Evolutionary conservation across 1,284 basidiomycete species (phyloP).

Genomic region (Pyrrhoderma lamaoense): DNA sequence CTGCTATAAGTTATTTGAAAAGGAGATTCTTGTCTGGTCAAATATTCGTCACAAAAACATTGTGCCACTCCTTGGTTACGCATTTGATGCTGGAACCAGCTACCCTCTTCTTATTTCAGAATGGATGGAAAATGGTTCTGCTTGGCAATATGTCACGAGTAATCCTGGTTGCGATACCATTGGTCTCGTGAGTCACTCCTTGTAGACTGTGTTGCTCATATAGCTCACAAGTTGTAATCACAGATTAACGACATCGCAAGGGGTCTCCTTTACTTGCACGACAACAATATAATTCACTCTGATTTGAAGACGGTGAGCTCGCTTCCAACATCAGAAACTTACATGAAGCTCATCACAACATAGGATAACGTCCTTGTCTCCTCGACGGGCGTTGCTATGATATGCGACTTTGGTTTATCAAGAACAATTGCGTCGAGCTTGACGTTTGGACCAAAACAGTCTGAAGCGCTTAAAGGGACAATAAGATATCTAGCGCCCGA

Average conservation of each 20-base stretch:
- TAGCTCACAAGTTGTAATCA: not conserved
- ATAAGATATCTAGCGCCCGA: conserved; percentile 8
- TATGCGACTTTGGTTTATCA: conserved; percentile 12
- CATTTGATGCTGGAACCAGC: conserved; percentile 2
- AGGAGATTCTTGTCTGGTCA: conserved; percentile 12
- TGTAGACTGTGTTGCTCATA: not conserved
- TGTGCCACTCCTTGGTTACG: conserved; percentile 13
- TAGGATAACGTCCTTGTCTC: conserved; percentile 12
- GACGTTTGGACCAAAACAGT: not conserved
- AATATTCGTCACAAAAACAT: conserved; percentile 13
- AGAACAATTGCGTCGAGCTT: not conserved
- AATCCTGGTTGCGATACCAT: not conserved
- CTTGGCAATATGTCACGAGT: not conserved
- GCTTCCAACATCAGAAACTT: not conserved
- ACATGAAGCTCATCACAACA: not conserved
- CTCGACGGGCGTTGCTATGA: not conserved
- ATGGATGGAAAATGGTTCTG: conserved; percentile 13
- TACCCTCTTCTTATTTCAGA: conserved; percentile 12
- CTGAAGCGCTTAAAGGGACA: not conserved
- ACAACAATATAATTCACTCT: conserved; percentile 8
- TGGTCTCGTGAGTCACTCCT: not conserved
- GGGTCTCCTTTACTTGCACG: conserved; percentile 5
- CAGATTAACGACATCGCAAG: conserved; percentile 1
- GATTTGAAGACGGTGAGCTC: conserved; percentile 14
- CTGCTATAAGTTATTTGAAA: not conserved